Conservation (phyloP, 352 stramenopile genomes). For the Pythium coloratum region DNA sequence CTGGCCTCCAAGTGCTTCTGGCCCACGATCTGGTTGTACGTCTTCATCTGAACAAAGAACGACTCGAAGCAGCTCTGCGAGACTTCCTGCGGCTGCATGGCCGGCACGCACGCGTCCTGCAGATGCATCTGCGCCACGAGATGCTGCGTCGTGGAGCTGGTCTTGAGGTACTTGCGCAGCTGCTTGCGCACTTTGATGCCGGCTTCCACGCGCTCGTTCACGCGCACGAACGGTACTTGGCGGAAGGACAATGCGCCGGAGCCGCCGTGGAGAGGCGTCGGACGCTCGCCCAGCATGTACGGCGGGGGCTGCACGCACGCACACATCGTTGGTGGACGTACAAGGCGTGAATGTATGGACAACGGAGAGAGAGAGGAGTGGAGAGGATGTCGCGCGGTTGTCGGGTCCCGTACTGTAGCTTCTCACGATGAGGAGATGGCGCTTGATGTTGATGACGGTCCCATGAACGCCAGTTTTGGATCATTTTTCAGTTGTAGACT, state of each 20-base stretch:
- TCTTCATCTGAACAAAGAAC: conserved; percentile 77
- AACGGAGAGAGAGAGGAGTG: conserved; percentile 5
- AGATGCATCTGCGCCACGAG: conserved; percentile 81
- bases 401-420: not conserved
- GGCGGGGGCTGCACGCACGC: conserved; percentile 50
- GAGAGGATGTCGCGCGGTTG: not conserved
- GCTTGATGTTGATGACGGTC: conserved; percentile 10
- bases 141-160: conserved; percentile 70
- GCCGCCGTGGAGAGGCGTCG: conserved; percentile 52
- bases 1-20: conserved; percentile 75
- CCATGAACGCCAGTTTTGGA: not conserved
- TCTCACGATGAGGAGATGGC: conserved; percentile 4
- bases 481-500: conserved; percentile 3
- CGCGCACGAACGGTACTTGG: conserved; percentile 83
- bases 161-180: conserved; percentile 82
- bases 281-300: conserved; percentile 82
- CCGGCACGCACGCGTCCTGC: conserved; percentile 68
- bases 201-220: conserved; percentile 76
- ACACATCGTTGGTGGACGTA: conserved; percentile 17
- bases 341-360: conserved; percentile 7
- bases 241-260: conserved; percentile 59
- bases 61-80: conserved; percentile 76
- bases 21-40: conserved; percentile 78
- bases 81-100: conserved; percentile 81
- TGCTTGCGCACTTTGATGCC: conserved; percentile 83